Evolutionary conservation across 805 yeast species (phyloP), one percentile per base, ranked within the genome.

Genomic region (Limtongozyma cylindracea): DNA sequence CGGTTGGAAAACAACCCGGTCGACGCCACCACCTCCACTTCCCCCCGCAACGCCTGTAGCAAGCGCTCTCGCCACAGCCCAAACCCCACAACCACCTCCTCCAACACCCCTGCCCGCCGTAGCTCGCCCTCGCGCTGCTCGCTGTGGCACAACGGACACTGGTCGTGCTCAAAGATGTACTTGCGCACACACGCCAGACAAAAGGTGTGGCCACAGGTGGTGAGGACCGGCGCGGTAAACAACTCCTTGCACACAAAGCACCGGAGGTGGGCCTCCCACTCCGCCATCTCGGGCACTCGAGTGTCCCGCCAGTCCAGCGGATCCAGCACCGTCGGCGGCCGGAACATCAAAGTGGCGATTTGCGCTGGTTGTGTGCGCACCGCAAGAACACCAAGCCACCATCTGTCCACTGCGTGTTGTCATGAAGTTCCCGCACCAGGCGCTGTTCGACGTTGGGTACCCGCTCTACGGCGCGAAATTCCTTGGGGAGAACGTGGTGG

Each of bases 191-290:
- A 82, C 9, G 67, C 53, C 0, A 92, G 76, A 42, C 96, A 82
- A 39, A 78, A 82, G 1, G 82, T 68, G 40, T 82, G 95, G 17
- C 74, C 70, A 47, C 96, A 82, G 2, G 70, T 58, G 1, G 94
- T 74, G 19, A 72, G 45, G 17, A 77, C 76, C 2, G 96, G 94
- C 1, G 82, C 73, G 16, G 47, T 56, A 24, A 74, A 50, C 29
- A 71, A 62, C 27, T 78, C 94, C 34, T 80, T 76, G 42, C 96
- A 82, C 7, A 82, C 72, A 32, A 72, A 80, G 38, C 96, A 82
- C 35, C 92, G 39, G 22, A 78, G 48, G 13, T 69, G 47, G 2
- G 77, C 53, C 29, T 82, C 94, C 6, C 5, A 6, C 15, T 13
- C 6, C 15, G 5, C 15, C 15, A 13, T 5, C 15, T 13, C 15